Evolutionary conservation across 129 eudicot species (phyloP).

Genomic region (Centaurea solstitialis): DNA sequence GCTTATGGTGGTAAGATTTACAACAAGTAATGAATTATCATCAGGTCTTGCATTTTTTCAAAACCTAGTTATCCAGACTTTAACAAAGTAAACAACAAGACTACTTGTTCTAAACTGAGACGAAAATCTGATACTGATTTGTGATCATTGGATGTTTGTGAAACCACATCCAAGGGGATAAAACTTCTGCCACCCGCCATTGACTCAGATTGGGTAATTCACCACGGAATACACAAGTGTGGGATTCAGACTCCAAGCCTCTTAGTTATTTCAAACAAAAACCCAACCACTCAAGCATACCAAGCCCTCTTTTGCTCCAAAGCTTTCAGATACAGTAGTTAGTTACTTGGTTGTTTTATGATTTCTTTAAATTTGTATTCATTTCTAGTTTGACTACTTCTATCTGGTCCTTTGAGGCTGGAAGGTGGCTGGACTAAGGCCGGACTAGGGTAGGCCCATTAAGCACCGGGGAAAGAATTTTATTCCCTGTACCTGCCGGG

Average conservation of each 20-base stretch:
- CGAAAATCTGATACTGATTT: background rate
- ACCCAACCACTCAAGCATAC: background rate
- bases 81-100: background rate
- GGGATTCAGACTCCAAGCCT: background rate
- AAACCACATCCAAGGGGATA: background rate
- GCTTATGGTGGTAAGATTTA: constrained; percentile 72
- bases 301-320: too few relatives aligned
- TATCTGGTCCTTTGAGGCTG: too few relatives aligned
- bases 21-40: background rate
- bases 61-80: background rate
- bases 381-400: too few relatives aligned
- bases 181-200: background rate
- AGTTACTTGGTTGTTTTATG: too few relatives aligned
- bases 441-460: too few relatives aligned
- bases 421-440: too few relatives aligned
- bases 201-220: background rate
- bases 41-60: background rate
- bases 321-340: too few relatives aligned
- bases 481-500: too few relatives aligned
- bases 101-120: background rate
- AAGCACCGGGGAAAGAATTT: too few relatives aligned
- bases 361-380: too few relatives aligned
- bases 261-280: background rate
- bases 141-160: too few relatives aligned
- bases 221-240: background rate